Conservation (phyloP, 257 asterid genomes). For the Ajuga chamaepitys region DNA sequence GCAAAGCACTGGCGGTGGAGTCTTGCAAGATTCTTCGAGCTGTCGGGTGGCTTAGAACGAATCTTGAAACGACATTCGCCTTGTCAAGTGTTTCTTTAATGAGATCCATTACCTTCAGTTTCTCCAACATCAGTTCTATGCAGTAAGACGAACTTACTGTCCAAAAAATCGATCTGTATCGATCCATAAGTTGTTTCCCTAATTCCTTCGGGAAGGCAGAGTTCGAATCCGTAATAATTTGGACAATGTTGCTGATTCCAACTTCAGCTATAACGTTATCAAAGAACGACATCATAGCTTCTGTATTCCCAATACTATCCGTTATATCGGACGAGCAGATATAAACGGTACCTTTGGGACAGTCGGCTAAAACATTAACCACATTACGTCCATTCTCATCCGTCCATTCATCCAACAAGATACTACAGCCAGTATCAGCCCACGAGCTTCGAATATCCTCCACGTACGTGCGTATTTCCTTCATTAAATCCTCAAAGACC, state of each 20-base stretch:
- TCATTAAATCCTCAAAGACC: conserved; percentile 34
- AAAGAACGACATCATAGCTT: conserved; percentile 22
- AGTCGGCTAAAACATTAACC: conserved; percentile 36
- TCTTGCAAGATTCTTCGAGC: conserved; percentile 24
- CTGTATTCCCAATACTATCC: conserved; percentile 10
- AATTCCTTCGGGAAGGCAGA: conserved; percentile 41
- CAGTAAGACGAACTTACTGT: conserved; percentile 49
- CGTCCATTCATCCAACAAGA: conserved; percentile 58
- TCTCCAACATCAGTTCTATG: conserved; percentile 55
- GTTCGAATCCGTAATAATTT: conserved; percentile 38
- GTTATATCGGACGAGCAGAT: conserved; percentile 38
- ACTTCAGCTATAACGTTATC: conserved; percentile 29
- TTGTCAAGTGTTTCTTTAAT: conserved; percentile 32
- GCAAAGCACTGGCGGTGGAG: conserved; percentile 16
- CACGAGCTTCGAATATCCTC: conserved; percentile 30
- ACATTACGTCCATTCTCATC: conserved; percentile 27
- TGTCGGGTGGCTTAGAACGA: conserved; percentile 21
- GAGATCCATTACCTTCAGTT: conserved; percentile 13
- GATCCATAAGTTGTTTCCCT: conserved; percentile 34
- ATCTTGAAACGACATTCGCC: conserved; percentile 37
- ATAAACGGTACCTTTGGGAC: conserved; percentile 49
- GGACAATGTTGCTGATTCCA: conserved; percentile 49
- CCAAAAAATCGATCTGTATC: conserved; percentile 40
- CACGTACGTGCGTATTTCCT: conserved; percentile 30
- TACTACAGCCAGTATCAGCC: conserved; percentile 50